Evolutionary conservation across 2,329 filamentous ascomycete genomes (phyloP).

Genomic region (Fusarium illudens): DNA sequence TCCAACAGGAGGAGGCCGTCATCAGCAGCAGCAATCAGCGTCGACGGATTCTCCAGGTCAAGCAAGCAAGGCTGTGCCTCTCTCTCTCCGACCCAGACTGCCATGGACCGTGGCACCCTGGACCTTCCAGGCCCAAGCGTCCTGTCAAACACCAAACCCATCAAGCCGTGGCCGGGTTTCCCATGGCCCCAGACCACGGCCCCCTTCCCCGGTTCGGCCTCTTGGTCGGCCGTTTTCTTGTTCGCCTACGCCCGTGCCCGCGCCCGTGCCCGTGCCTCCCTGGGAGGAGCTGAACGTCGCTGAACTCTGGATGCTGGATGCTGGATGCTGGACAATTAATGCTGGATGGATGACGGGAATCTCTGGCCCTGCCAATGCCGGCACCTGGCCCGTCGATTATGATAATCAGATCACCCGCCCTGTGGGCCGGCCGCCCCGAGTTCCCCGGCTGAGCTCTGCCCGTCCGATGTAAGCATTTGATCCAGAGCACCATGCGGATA

Average conservation of each 20-base stretch:
- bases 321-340: background rate
- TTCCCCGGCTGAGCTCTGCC: conserved; percentile 14
- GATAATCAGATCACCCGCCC: conserved; percentile 24
- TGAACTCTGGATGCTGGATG: conserved; percentile 13
- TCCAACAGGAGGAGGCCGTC: conserved; percentile 8
- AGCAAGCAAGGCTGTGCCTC: conserved; percentile 10
- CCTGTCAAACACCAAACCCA: conserved; percentile 38
- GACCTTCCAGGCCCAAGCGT: conserved; percentile 37
- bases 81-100: conserved; percentile 9
- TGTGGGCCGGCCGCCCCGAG: conserved; percentile 18
- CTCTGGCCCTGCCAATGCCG: background rate
- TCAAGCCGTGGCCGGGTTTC: conserved; percentile 29
- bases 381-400: conserved; percentile 20
- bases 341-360: conserved; percentile 8
- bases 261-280: conserved; percentile 15
- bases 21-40: conserved; percentile 1
- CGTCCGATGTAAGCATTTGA: conserved; percentile 2
- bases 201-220: conserved; percentile 38
- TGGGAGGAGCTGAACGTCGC: background rate
- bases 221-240: conserved; percentile 40
- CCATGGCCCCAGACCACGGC: conserved; percentile 21
- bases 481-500: background rate
- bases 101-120: conserved; percentile 19
- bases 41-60: conserved; percentile 1
- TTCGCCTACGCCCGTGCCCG: conserved; percentile 25